Evolutionary conservation across 2,329 filamentous ascomycete genomes (phyloP), one percentile per base, ranked within the genome.

Genomic region (Claviceps sp.): DNA sequence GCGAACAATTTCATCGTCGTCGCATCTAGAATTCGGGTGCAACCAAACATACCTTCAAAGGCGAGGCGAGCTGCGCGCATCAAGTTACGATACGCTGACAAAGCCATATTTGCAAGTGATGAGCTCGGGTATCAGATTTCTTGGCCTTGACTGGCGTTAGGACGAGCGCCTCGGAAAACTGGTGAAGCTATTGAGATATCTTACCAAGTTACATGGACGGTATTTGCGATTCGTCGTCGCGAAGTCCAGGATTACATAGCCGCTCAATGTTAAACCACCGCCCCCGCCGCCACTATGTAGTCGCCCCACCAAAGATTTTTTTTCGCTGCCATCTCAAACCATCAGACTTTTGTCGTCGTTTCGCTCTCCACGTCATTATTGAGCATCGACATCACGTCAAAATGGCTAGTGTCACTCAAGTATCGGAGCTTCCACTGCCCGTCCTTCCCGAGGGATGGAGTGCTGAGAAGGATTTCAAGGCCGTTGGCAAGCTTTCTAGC

Each of bases 401-500:
- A 55, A 91, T 91, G 86, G 78, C 84, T 64, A 71, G 81, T 56
- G 74, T 80, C 51, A 70, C 75, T 34, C 74, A 81, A 56, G 73
- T 86, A 57, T 70, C 74, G 54, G 53, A 55, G 40, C 74, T 84
- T 56, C 77, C 84, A 19, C 77, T 96, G 46, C 89, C 89, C 48
- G 68, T 80, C 63, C 80, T 97, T 51, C 82, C 90, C 47, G 77
- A 79, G 63, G 88, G 82, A 61, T 97, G 91, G 90, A 75, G 79
- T 46, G 85, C 81, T 56, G 89, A 95, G 55, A 95, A 94, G 70
- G 88, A 94, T 70, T 95, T 97, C 80, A 93, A 93, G 74, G 71
- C 85, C 53, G 68, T 95, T 59, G 86, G 85, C 62, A 76, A 82
- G 61, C 77, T 97, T 57, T 90, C 87, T 56, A 72, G 78, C 57